A percentile compares a stretch with the other conserved stretches of the same genome.
Evolutionary conservation across 1,284 basidiomycete species (phyloP).

Genomic region (Rhodotorula mucilaginosa): DNA sequence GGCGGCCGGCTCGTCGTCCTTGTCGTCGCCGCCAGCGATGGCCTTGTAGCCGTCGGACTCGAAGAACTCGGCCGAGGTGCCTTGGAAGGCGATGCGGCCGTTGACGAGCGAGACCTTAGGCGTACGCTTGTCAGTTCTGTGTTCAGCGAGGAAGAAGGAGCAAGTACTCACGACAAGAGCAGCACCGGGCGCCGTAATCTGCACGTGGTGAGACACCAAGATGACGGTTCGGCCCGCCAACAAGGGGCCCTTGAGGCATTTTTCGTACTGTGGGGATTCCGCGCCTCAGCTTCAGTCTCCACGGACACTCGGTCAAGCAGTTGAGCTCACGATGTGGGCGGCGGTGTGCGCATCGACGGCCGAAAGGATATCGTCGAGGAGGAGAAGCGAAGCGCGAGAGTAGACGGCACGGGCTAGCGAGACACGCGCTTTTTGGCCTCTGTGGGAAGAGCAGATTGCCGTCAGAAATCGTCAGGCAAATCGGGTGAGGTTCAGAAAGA

Average conservation of each 20-base stretch:
- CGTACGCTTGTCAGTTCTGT: conserved; percentile 14
- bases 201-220: conserved; percentile 86
- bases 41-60: conserved; percentile 51
- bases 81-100: conserved; percentile 73
- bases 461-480: neutral
- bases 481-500: neutral
- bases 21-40: conserved; percentile 33
- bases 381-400: conserved; percentile 76
- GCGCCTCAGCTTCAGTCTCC: neutral
- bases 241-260: conserved; percentile 81
- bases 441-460: neutral
- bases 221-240: conserved; percentile 75
- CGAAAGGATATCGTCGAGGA: conserved; percentile 62
- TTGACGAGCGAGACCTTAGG: conserved; percentile 70
- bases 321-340: conserved; percentile 18
- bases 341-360: conserved; percentile 58
- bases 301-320: conserved; percentile 4
- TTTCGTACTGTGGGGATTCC: conserved; percentile 54
- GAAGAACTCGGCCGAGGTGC: conserved; percentile 65
- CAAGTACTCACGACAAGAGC: conserved; percentile 55
- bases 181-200: conserved; percentile 69
- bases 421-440: conserved; percentile 88
- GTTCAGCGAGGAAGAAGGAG: conserved; percentile 33
- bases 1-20: neutral
- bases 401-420: conserved; percentile 90